Conservation (phyloP, 371 early-diverging fungal genomes). For the Mucor racemosus region DNA sequence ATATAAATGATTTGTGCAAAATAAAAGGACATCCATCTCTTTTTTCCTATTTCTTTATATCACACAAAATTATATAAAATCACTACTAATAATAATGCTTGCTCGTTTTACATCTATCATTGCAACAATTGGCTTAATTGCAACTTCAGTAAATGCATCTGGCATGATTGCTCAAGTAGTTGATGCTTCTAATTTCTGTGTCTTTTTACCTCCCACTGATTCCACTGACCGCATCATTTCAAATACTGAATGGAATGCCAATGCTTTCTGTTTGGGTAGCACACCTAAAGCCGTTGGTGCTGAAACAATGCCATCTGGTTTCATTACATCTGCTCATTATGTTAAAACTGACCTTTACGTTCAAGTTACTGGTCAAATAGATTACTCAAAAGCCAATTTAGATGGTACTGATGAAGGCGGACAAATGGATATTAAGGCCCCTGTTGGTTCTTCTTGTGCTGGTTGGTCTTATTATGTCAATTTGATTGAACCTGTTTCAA, state of each 20-base stretch:
- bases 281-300: conserved; percentile 52
- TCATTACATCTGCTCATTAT: conserved; percentile 25
- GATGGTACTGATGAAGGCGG: conserved; percentile 58
- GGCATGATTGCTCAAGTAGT: conserved; percentile 43
- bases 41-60: background rate
- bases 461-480: conserved; percentile 60
- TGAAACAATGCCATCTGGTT: conserved; percentile 46
- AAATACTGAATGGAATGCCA: conserved; percentile 50
- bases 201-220: conserved; percentile 58
- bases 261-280: conserved; percentile 55
- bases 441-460: conserved; percentile 53
- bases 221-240: conserved; percentile 47
- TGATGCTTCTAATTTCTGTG: conserved; percentile 53
- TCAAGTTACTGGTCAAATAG: conserved; percentile 64
- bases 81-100: background rate
- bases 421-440: conserved; percentile 59
- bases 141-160: conserved; percentile 23
- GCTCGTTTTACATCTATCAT: conserved; percentile 1
- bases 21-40: background rate
- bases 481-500: conserved; percentile 55
- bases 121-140: conserved; percentile 8
- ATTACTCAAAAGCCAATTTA: conserved; percentile 53
- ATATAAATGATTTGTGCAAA: too few species aligned
- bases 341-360: conserved; percentile 31
- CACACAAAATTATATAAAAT: background rate